Conservation (phyloP, 192 early-diverging fungal genomes). For the Backusella liffmaniae region DNA sequence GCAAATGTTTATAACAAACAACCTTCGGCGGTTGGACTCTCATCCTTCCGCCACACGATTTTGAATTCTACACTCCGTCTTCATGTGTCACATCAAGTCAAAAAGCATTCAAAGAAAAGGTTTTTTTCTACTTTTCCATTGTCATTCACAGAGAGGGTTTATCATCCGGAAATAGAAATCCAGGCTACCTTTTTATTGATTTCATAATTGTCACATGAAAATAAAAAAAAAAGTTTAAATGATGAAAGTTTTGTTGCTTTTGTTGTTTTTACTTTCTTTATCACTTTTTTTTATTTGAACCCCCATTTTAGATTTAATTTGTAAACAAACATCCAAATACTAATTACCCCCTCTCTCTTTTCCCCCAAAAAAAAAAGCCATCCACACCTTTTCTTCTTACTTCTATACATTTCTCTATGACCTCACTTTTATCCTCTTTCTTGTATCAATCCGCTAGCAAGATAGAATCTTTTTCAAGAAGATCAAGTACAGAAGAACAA, state of each 20-base stretch:
- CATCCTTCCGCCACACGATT: background rate
- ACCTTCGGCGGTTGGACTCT: background rate
- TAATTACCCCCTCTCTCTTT: background rate
- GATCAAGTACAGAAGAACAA: background rate
- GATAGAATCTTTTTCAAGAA: slow-evolving; percentile 9
- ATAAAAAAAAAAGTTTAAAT: background rate
- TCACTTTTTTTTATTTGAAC: background rate
- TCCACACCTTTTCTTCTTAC: background rate
- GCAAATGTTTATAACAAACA: background rate
- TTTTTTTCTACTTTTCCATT: background rate
- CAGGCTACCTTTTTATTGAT: background rate
- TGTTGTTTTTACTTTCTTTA: background rate
- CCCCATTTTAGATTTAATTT: background rate
- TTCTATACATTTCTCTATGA: slow-evolving; percentile 1
- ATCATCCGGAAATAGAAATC: slow-evolving; percentile 6
- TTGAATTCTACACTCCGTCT: background rate
- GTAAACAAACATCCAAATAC: background rate
- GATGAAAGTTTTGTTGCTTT: background rate
- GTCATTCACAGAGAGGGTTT: background rate
- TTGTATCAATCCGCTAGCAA: slow-evolving; percentile 11
- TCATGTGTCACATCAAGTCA: background rate
- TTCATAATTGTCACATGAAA: slow-evolving; percentile 5
- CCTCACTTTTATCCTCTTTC: slow-evolving; percentile 13
- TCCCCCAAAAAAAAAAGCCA: background rate
- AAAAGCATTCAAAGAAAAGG: background rate